A percentile compares a stretch with the other conserved stretches of the same genome.
phyloP scores from a whole-genome alignment of 495 filamentous ascomycete species.

The Trichoderma gamsii region DNA sequence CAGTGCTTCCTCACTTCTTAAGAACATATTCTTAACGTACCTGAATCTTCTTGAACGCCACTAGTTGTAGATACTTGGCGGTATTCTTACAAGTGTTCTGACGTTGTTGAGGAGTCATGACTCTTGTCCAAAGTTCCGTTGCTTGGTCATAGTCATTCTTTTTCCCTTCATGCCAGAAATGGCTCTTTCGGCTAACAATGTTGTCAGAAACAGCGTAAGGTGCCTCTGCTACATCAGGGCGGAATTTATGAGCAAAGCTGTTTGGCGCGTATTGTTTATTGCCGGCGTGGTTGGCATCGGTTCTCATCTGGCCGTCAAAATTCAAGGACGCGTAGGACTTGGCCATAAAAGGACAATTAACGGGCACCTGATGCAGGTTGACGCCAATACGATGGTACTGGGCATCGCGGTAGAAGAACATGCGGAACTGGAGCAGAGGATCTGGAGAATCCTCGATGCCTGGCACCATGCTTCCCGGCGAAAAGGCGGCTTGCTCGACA shows the following conservation, averaged over 20 bases:
- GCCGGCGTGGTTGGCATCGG: slow-evolving; percentile 41
- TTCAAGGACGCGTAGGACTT: slow-evolving; percentile 12
- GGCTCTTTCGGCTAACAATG: slow-evolving; percentile 45
- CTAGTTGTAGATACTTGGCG: slow-evolving; percentile 33
- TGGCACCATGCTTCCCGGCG: slow-evolving; percentile 65
- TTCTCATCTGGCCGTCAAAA: slow-evolving; percentile 3
- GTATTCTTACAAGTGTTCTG: slow-evolving; percentile 45
- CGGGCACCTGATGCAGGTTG: slow-evolving; percentile 80
- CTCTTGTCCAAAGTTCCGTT: slow-evolving; percentile 40
- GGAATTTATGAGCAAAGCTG: slow-evolving; percentile 50
- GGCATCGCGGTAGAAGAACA: slow-evolving; percentile 80
- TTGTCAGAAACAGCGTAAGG: slow-evolving; percentile 47
- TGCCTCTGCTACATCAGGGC: slow-evolving; percentile 48
- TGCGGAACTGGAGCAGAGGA: slow-evolving; percentile 70
- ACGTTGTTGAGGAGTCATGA: slow-evolving; percentile 41
- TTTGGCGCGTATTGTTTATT: slow-evolving; percentile 51
- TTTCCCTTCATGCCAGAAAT: slow-evolving; percentile 52
- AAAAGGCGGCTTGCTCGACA: slow-evolving; percentile 85
- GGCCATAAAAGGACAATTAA: slow-evolving; percentile 43
- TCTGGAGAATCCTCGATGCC: slow-evolving; percentile 67
- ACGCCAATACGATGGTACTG: slow-evolving; percentile 72
- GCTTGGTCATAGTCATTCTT: slow-evolving; percentile 49
- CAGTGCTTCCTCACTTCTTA: background rate
- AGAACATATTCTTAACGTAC: slow-evolving; percentile 10
- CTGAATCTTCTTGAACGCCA: slow-evolving; percentile 29